Evolutionary conservation across 2,329 filamentous ascomycete species (phyloP), one percentile per base, ranked within the genome.

Genomic region (Lasiodiplodia sp.): DNA sequence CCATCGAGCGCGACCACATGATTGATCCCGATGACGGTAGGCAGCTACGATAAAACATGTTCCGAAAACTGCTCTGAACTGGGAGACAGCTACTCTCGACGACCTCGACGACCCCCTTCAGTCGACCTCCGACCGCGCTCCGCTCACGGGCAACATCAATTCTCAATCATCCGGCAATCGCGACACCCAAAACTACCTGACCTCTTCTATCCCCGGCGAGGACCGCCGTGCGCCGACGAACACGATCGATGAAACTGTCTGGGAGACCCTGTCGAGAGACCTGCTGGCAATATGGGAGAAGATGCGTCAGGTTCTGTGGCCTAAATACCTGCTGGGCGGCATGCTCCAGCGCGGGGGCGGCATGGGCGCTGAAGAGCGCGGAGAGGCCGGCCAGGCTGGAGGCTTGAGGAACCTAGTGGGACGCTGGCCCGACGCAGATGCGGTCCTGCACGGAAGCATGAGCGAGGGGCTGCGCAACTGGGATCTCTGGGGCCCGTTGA

Each of bases 161-260:
- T 84, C 87, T 31, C 82, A 82, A 78, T n/a, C 18, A 2, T 83
- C 71, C 78, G 86, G 75, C 57, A 72, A 71, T 63, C 57, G 70
- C 52, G 85, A 92, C 69, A 90, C 94, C 75, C 90, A 95, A 78
- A 89, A 86, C 76, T 97, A 95, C 80, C 87, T 97, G 73, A 97
- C 94, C 31, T 96, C 93, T 25, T 90, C 90, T 69, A 96, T 99
- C 77, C 91, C 91, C 2, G 96, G 96, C 73, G 95, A 98, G 81
- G 96, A 99, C 83, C 92, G 96, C 67, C 88, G 91, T 71, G 94
- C 96, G 18, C 88, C 94, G 8, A 90, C 91, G 72, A 97, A 96
- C 82, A 99, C 96, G 56, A 96, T 99, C 79, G 96, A 99, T 80
- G 96, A 99, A 83, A 91, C 90, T 1, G 96, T 99, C 51, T 99